Percentiles rank a stretch among this genome's conserved stretches.
phyloP scores from a whole-genome alignment of 2,329 filamentous ascomycete species.

The Elsinoe necatrix region DNA sequence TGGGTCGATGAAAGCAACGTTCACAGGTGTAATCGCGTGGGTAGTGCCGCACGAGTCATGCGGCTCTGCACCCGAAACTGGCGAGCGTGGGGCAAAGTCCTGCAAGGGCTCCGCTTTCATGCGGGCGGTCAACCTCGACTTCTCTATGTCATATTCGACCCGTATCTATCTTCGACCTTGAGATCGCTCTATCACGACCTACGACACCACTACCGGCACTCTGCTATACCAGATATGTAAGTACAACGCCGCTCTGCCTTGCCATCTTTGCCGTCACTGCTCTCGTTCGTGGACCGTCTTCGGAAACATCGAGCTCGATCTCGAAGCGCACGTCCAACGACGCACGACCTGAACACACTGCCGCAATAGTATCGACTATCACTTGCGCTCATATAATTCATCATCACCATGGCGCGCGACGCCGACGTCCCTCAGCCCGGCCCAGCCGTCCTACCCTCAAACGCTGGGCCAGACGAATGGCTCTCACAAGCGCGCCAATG shows the following conservation, averaged over 20 bases:
- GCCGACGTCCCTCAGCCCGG: conserved; percentile 74
- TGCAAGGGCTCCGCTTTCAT: neutral
- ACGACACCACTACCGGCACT: neutral
- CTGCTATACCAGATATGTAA: neutral
- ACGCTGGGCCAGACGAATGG: conserved; percentile 91
- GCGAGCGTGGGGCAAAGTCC: neutral
- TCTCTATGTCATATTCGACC: neutral
- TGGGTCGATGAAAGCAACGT: neutral
- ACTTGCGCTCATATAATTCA: neutral
- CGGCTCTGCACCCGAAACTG: neutral
- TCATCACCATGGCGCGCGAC: conserved; percentile 39
- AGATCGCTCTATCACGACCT: neutral
- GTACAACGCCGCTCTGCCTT: neutral
- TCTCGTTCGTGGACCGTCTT: neutral
- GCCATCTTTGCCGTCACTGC: neutral
- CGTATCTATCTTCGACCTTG: neutral
- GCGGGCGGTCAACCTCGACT: conserved; percentile 1
- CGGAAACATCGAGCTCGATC: neutral
- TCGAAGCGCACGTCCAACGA: neutral
- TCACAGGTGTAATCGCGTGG: neutral
- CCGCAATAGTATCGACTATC: neutral
- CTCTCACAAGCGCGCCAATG: conserved; percentile 93
- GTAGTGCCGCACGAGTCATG: neutral
- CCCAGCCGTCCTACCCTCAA: conserved; percentile 72
- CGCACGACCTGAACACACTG: neutral